These are phyloP conservation scores for Aspergillus sp. DNA, from an alignment of 2,329 filamentous ascomycete species.

Conservation along the genomic window DNA sequence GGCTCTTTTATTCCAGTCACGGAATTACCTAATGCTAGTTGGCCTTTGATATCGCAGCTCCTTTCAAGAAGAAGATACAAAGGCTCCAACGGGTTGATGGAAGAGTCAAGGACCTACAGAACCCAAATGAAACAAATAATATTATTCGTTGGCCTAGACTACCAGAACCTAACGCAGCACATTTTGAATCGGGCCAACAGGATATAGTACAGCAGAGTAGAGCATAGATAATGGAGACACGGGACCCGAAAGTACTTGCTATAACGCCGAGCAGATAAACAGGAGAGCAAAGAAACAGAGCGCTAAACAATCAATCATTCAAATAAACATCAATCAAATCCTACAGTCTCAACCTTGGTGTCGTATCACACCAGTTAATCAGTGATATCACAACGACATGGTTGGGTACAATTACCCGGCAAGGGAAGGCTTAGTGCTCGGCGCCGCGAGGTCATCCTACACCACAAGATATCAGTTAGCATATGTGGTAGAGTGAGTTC, in stretches of 20 bases:
- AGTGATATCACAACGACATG: not conserved
- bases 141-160: not conserved
- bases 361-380: not conserved
- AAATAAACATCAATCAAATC: not conserved
- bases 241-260: not conserved
- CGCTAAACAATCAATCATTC: not conserved
- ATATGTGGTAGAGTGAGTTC: not conserved
- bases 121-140: not conserved
- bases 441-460: constrained; percentile 11
- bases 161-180: not conserved
- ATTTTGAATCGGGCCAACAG: not conserved
- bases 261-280: not conserved
- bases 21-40: not conserved
- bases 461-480: not conserved
- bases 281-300: not conserved
- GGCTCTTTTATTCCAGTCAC: not conserved
- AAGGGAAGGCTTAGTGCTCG: not conserved
- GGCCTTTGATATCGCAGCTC: not conserved
- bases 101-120: too few relatives aligned
- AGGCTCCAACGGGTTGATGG: too few relatives aligned
- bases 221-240: not conserved
- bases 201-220: not conserved
- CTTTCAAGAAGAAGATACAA: too few relatives aligned
- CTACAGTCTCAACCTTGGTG: not conserved
- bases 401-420: not conserved